phyloP scores from a whole-genome alignment of 2,329 filamentous ascomycete species.

The Lithohypha guttulata region DNA sequence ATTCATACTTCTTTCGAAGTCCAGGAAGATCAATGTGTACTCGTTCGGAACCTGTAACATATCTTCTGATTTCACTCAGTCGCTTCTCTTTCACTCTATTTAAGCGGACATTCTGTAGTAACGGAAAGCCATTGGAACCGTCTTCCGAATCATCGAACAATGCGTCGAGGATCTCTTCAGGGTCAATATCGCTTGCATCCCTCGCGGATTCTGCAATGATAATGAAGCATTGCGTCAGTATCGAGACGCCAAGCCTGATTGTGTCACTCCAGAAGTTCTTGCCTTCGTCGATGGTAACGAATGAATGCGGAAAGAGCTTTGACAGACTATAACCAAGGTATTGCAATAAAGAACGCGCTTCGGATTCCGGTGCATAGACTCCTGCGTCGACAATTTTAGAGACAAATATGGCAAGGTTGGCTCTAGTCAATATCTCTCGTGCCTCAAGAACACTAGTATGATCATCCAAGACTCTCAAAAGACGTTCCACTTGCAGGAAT shows the following conservation, averaged over 20 bases:
- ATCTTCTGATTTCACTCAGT: slow-evolving; percentile 24
- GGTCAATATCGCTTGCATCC: slow-evolving; percentile 28
- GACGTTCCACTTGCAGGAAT: too few species aligned
- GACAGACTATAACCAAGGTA: slow-evolving; percentile 3
- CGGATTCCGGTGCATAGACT: background rate
- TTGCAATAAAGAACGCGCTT: background rate
- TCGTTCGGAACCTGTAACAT: slow-evolving; percentile 26
- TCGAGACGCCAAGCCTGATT: slow-evolving; percentile 40
- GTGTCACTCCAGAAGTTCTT: slow-evolving; percentile 27
- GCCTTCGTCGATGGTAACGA: slow-evolving; percentile 23
- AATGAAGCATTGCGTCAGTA: slow-evolving; percentile 48
- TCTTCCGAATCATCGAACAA: slow-evolving; percentile 36
- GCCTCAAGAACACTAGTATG: too few species aligned
- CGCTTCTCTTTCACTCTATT: background rate
- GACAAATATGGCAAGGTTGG: slow-evolving; percentile 36
- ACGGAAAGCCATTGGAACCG: slow-evolving; percentile 24
- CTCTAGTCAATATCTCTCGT: slow-evolving; percentile 15
- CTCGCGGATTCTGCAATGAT: slow-evolving; percentile 28
- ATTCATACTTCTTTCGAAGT: slow-evolving; percentile 39
- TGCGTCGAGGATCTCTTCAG: slow-evolving; percentile 29
- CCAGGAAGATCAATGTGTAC: slow-evolving; percentile 32
- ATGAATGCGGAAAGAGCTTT: slow-evolving; percentile 13
- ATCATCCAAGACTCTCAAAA: too few species aligned
- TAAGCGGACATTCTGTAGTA: background rate
- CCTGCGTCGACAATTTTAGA: slow-evolving; percentile 22